These are phyloP conservation scores for Paramyrothecium roridum DNA, from an alignment of 2,329 filamentous ascomycete genomes.

Conservation along the genomic window DNA sequence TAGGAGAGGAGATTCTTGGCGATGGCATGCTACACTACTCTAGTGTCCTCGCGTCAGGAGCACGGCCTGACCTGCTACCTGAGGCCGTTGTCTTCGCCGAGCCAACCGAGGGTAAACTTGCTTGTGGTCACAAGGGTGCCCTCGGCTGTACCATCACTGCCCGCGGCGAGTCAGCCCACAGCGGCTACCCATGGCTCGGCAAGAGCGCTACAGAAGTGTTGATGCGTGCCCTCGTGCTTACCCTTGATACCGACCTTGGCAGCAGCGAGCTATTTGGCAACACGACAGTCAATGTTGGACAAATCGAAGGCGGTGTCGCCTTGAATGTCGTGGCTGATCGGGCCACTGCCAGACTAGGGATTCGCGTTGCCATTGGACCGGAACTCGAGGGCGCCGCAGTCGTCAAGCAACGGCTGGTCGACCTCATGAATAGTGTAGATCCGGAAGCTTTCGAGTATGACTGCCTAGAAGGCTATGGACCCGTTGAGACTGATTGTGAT, in stretches of 20 bases:
- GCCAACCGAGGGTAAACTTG: constrained; percentile 77
- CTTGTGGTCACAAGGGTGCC: constrained; percentile 80
- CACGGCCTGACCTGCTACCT: constrained; percentile 23
- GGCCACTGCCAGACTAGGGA: not conserved
- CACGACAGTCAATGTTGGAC: constrained; percentile 79
- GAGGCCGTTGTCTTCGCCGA: constrained; percentile 78
- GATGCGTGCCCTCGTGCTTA: constrained; percentile 58
- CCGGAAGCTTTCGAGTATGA: not conserved
- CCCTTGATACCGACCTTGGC: constrained; percentile 66
- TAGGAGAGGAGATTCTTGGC: constrained; percentile 74
- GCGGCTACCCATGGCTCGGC: constrained; percentile 55
- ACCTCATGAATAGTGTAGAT: not conserved
- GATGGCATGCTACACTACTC: constrained; percentile 67
- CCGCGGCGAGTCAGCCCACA: constrained; percentile 21
- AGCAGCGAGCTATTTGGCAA: constrained; percentile 71
- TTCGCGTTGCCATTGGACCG: not conserved
- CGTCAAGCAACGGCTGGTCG: not conserved
- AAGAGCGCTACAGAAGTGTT: constrained; percentile 71
- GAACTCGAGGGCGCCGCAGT: not conserved
- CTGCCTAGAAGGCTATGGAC: not conserved
- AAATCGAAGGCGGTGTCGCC: constrained; percentile 73
- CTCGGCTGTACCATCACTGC: constrained; percentile 44
- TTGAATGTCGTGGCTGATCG: constrained; percentile 73
- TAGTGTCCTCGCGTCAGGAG: constrained; percentile 9
- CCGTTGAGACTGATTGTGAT: not conserved